Conservation (phyloP, 176 grass and related monocot species). For the Oryza glaberrima region DNA sequence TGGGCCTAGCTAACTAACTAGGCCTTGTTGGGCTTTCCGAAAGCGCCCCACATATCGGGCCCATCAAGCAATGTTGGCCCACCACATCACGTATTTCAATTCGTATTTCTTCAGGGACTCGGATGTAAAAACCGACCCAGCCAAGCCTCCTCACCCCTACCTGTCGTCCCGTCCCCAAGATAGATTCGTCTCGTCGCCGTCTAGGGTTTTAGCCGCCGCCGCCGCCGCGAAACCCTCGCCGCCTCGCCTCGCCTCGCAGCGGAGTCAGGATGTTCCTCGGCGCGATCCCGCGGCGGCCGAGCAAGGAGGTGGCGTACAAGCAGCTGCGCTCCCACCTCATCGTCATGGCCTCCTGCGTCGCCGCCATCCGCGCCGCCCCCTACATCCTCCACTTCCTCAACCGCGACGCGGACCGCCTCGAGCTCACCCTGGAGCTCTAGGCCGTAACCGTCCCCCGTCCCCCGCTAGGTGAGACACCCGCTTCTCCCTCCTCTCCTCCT, state of each 20-base stretch:
- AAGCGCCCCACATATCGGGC: too few species aligned
- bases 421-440: constrained; percentile 68
- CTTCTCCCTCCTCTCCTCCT: background rate
- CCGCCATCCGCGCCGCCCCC: constrained; percentile 63
- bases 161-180: background rate
- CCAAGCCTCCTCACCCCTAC: background rate
- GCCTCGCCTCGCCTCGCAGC: background rate
- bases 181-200: background rate
- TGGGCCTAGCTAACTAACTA: too few species aligned
- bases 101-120: background rate
- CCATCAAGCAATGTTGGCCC: too few species aligned
- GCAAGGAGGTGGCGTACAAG: constrained; percentile 77
- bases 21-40: background rate
- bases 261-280: constrained; percentile 53
- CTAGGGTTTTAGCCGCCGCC: constrained; percentile 53
- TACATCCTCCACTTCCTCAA: constrained; percentile 71
- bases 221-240: constrained; percentile 32
- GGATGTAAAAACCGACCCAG: background rate
- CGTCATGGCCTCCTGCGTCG: constrained; percentile 56
- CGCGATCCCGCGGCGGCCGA: constrained; percentile 47
- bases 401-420: constrained; percentile 44
- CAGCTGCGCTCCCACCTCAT: constrained; percentile 54
- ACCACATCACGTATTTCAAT: background rate
- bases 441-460: background rate
- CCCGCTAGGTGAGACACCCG: constrained; percentile 10